Base-by-base conservation (phyloP, 2,329 filamentous ascomycete species). In the Pezicula rhizophila region DNA sequence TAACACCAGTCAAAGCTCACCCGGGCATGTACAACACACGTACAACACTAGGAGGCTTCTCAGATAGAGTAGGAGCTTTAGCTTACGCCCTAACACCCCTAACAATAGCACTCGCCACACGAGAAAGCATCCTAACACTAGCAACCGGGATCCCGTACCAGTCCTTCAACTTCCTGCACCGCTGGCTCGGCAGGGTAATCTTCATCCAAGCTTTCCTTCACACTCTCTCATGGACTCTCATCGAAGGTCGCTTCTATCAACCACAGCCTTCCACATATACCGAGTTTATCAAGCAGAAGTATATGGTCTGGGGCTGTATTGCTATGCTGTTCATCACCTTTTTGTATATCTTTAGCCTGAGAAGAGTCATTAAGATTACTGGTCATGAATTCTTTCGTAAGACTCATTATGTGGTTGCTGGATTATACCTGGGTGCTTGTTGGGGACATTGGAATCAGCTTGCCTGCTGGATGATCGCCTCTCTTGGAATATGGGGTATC, bases 341-440 rank as follows among this genome's bases (percentile, higher is more conserved):
- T 12, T 66, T 89, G 1, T 77, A 82, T 50, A 60, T 81, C 5
- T 70, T 86, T 46, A 83, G 81, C 51, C 75, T 73, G 0, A 66
- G 73, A 11, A 74, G 72, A 62, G 82, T 74, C 1, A 85, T 89
- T 49, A 73, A 76, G 8, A 66, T 76, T 42, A 88, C 84, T 0
- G 87, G 87, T 2, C 89, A 91, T 64, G 87, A 90, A 59, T 82
- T 85, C 66, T 90, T 90, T 72, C 77, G 85, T 52, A 89, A 88
- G 62, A 69, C 78, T 0, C 86, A 90, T 62, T 88, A 88, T 57
- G 70, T 89, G 11, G 70, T 89, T 2, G 87, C 85, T 10, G 80
- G 85, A 69, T 64, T 89, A 4, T 91, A 88, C 64, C 78, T 90
- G 11, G 87, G 84, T 4, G 85, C 84, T 3, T 85, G 84, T 65